Evolutionary conservation across 306 rosid species (phyloP), one percentile per base, ranked within the genome.

Genomic region (Begonia peltatifolia): DNA sequence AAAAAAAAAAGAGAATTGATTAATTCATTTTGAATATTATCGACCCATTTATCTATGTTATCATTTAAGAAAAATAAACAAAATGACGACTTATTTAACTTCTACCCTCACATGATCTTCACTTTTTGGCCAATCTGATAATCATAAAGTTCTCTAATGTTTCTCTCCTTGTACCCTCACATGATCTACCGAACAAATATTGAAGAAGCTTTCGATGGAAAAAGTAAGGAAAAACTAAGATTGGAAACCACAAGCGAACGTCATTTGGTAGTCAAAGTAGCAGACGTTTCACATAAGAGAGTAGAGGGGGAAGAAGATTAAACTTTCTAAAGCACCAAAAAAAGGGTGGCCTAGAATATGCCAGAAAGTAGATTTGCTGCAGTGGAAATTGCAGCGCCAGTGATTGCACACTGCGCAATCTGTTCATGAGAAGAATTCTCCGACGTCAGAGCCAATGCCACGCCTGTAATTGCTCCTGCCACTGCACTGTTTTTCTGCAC

Each of bases 401-500:
- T 82, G 38, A 89, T 82, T 3, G 95, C 95, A 42, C 84, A 74
- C 52, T 80, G 90, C 62, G 76, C 87, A 53, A 89, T 79, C 52
- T 82, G 87, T 76, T 82, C 93, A 20, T 82, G 97, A 13, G 90
- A 79, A 1, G 79, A 14, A 53, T 74, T 59, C 0, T 85, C 93
- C 12, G 72, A 55, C 2, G 95, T 65, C 11, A 77, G 73, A 36
- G 97, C 93, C 47, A 88, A 67, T n/a, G 97, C 73, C 55, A 77
- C 81, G 1, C 95, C 97, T 0, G 95, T 82, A 0, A 80, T 36
- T 6, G 90, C 97, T 49, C 97, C 97, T 0, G 97, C 95, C 13
- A 89, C 74, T 47, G 80, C 95, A 58, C 94, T 89, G 63, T 82
- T 89, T 73, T 82, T 89, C 97, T 88, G 84, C 81, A 78, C 14